phyloP scores from a whole-genome alignment of 768 basidiomycete species.

The Porphyrellus cyaneotinctus region DNA sequence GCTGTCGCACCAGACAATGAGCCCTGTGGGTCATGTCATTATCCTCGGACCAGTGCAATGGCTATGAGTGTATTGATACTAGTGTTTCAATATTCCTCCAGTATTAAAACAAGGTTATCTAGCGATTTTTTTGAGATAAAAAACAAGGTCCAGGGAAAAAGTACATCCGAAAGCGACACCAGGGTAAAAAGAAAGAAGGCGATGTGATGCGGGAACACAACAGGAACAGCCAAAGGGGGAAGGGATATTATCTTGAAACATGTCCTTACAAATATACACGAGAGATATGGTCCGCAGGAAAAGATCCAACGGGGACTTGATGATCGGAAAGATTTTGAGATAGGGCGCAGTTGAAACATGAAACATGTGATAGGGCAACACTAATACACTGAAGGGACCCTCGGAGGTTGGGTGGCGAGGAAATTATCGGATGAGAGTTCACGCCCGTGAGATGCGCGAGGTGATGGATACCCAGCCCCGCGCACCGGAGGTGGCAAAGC shows the following conservation, averaged over 20 bases:
- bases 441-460: slow-evolving; percentile 18
- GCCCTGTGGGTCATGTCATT: too few species aligned
- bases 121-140: background rate
- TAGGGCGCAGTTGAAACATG: background rate
- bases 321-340: background rate
- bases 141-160: background rate
- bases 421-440: slow-evolving; percentile 27
- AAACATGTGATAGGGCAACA: slow-evolving; percentile 7
- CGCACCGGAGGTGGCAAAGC: slow-evolving; percentile 37
- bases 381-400: slow-evolving; percentile 22
- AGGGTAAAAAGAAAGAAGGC: background rate
- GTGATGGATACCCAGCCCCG: slow-evolving; percentile 30
- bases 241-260: slow-evolving; percentile 2
- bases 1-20: too few species aligned
- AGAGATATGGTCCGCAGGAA: slow-evolving; percentile 8
- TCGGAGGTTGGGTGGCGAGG: slow-evolving; percentile 24
- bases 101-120: background rate
- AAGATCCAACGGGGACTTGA: background rate
- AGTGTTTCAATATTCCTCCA: too few species aligned
- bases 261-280: slow-evolving; percentile 9
- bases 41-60: too few species aligned
- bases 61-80: too few species aligned
- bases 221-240: background rate
- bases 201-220: background rate
- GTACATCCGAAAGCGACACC: background rate